Conservation (phyloP, 805 yeast genomes). For the Monosporozyma aerobia region DNA sequence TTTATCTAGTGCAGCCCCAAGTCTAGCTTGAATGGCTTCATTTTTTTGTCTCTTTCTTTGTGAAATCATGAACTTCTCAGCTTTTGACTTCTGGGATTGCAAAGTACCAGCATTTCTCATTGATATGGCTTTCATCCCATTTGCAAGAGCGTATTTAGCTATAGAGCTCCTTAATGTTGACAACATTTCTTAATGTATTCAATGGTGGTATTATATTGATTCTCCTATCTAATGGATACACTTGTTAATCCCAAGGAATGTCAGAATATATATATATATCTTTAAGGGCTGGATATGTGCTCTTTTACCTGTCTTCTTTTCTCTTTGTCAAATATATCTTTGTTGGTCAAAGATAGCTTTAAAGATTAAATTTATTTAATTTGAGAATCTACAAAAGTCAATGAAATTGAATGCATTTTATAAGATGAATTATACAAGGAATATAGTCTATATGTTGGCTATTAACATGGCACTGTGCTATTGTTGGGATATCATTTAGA, state of each 20-base stretch:
- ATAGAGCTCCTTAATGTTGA: background rate
- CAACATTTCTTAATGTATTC: background rate
- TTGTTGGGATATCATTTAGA: background rate
- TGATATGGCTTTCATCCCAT: background rate
- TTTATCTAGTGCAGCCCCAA: slow-evolving; percentile 27
- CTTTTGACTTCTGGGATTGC: slow-evolving; percentile 11
- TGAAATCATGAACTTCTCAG: slow-evolving; percentile 26
- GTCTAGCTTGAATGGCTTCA: slow-evolving; percentile 26
- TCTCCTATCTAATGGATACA: no score
- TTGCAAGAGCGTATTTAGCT: background rate
- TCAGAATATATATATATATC: background rate
- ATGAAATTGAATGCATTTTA: background rate
- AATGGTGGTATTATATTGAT: no score
- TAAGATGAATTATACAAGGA: background rate
- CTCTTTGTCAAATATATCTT: background rate
- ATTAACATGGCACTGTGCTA: background rate
- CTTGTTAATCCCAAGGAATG: background rate
- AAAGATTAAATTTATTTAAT: background rate
- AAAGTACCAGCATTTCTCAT: background rate
- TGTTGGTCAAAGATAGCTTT: background rate
- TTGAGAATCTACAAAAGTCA: background rate
- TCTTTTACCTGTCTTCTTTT: background rate
- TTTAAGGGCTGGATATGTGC: background rate
- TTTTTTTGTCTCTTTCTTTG: slow-evolving; percentile 29
- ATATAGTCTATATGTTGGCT: background rate